Evolutionary conservation across 2,329 filamentous ascomycete species (phyloP).

Genomic region (Colletotrichum liaoningense): DNA sequence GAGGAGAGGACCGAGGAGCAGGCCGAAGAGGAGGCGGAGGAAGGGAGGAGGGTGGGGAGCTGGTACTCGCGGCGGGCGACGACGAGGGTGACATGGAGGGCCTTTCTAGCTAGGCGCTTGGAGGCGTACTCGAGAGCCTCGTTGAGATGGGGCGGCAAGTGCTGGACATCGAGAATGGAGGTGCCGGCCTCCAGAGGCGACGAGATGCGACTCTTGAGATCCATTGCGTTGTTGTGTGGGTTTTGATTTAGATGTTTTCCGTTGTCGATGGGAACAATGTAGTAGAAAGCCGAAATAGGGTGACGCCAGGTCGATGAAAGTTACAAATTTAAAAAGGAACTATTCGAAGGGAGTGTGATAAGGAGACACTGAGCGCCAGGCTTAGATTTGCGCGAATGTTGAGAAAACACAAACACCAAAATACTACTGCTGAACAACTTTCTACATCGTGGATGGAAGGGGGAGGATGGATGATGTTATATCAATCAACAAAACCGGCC

Average conservation of each 20-base stretch:
- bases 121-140: conserved; percentile 70
- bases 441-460: neutral
- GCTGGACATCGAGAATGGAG: conserved; percentile 68
- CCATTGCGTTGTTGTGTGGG: conserved; percentile 48
- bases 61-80: conserved; percentile 68
- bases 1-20: conserved; percentile 41
- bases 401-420: conserved; percentile 12
- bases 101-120: conserved; percentile 64
- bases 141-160: conserved; percentile 65
- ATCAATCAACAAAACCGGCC: conserved; percentile 1
- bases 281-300: neutral
- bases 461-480: conserved; percentile 12
- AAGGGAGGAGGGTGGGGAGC: conserved; percentile 53
- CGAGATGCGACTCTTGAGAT: conserved; percentile 69
- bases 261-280: neutral
- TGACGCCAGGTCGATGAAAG: conserved; percentile 16
- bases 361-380: conserved; percentile 27
- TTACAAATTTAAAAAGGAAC: neutral
- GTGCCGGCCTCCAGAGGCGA: conserved; percentile 72
- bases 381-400: conserved; percentile 12
- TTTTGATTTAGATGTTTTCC: conserved; percentile 13
- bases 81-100: conserved; percentile 67
- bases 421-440: conserved; percentile 23
- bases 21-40: conserved; percentile 41
- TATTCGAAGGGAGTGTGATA: neutral